These are phyloP conservation scores for Cocos nucifera DNA, from an alignment of 176 grass and related monocot genomes.

Conservation along the genomic window DNA sequence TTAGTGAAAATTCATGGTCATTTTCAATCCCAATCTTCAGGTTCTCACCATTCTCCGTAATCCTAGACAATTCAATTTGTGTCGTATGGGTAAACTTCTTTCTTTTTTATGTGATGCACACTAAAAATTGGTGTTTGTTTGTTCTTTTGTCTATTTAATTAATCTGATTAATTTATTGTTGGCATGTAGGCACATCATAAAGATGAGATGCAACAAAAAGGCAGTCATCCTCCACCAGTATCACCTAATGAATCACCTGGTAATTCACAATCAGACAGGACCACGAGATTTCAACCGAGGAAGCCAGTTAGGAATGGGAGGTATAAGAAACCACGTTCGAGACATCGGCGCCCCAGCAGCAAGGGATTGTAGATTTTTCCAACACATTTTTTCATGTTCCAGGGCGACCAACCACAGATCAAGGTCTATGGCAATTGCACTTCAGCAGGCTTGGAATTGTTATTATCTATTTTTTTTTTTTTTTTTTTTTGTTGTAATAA, in stretches of 20 bases:
- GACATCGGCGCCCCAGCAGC: not conserved
- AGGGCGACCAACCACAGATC: no score
- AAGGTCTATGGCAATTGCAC: no score
- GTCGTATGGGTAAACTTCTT: no score
- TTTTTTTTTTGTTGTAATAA: not conserved
- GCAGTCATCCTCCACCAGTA: slow-evolving; percentile 24
- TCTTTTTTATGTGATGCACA: no score
- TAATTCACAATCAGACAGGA: slow-evolving; percentile 32
- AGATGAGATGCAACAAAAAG: slow-evolving; percentile 60
- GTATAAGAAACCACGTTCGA: not conserved
- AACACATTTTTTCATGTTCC: not conserved
- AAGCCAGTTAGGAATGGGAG: slow-evolving; percentile 20
- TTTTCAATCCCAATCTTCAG: not conserved
- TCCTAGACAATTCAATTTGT: no score
- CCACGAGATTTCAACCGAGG: not conserved
- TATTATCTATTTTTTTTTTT: no score
- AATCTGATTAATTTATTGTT: not conserved
- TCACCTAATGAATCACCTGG: slow-evolving; percentile 2
- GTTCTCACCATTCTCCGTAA: not conserved
- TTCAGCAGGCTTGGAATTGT: no score
- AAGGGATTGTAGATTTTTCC: not conserved
- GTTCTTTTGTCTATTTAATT: not conserved
- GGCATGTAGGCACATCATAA: slow-evolving; percentile 63
- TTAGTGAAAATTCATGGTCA: not conserved
- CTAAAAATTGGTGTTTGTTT: no score